Evolutionary conservation across 2,329 filamentous ascomycete species (phyloP).

Genomic region (Alternaria sp.): DNA sequence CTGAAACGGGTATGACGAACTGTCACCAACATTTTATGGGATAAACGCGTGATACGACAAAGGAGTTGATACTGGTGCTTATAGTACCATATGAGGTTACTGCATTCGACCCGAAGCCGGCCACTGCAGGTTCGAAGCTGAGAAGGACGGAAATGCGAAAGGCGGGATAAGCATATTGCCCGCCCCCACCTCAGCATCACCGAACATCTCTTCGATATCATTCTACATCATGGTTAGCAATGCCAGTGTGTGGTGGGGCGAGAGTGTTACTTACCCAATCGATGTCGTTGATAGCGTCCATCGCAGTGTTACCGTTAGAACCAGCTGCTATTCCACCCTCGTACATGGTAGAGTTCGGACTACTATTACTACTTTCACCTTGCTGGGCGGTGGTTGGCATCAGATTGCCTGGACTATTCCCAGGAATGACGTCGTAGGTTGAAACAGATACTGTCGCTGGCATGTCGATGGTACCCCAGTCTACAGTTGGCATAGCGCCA

Average conservation of each 20-base stretch:
- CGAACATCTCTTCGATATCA: conserved; percentile 56
- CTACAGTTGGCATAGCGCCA: conserved; percentile 31
- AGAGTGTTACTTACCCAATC: conserved; percentile 65
- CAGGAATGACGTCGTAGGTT: neutral
- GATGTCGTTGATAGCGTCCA: conserved; percentile 57
- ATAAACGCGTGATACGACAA: neutral
- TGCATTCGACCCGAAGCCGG: neutral
- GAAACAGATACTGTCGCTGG: conserved; percentile 2
- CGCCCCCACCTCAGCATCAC: conserved; percentile 34
- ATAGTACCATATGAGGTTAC: neutral
- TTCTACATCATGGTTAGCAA: conserved; percentile 39
- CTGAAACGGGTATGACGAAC: neutral
- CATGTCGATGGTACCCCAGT: conserved; percentile 35
- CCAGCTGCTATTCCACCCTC: neutral
- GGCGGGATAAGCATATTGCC: conserved; percentile 44
- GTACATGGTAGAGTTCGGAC: conserved; percentile 3
- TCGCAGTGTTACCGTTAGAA: conserved; percentile 23
- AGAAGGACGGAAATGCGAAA: conserved; percentile 43
- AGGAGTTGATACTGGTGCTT: neutral
- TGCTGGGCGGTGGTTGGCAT: neutral
- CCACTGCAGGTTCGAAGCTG: conserved; percentile 32
- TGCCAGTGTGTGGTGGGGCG: neutral
- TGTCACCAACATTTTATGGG: neutral
- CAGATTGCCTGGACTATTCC: neutral
- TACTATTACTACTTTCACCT: conserved; percentile 4